Evolutionary conservation across 768 basidiomycete species (phyloP), one percentile per base, ranked within the genome.

Genomic region (Leccinum sublutescens): DNA sequence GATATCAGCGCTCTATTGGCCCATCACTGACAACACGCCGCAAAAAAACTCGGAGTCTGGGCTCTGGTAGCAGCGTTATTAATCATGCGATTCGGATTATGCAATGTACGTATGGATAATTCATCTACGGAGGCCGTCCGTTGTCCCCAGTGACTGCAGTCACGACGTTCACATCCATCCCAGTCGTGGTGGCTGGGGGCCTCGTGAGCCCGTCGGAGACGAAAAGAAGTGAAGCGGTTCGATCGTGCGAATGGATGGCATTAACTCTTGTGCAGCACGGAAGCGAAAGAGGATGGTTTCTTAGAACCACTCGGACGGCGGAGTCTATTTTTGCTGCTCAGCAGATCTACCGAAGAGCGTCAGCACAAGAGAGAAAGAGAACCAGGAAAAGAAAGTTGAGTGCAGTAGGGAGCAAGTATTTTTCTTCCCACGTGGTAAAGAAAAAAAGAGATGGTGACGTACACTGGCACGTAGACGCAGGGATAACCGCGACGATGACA

Each of bases 401-500:
- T 6, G 49, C 33, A 58, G 7, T 10, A 45, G 52, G 52, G 31
- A 47, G 29, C 38, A 38, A 40, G 51, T 15, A 4, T 31, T 29
- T 50, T 17, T 21, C 52, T 57, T 61, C 57, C 63, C 55, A 54
- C 48, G 58, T 12, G 8, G n/a, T 31, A 11, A 7, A 34, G 17
- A 29, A n/a, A 9, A 50, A 40, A 8, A 21, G 50, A 36, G 34
- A n/a, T 27, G 25, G 31, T 54, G 52, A 77, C 86, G 74, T 76
- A 88, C 86, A 89, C 88, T 59, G 88, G 85, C 21, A 77, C 67
- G 68, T 89, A 90, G 49, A 68, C 64, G 65, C 88, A 90, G 2
- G 82, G 79, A 61, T 78, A 79, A 23, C 79, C 78, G 36, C 88
- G 80, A 58, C 79, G 79, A 66, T 82, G 77, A 71, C 88, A 90